Conservation (phyloP, 805 yeast genomes). For the Cyberlindnera bimundalis region DNA sequence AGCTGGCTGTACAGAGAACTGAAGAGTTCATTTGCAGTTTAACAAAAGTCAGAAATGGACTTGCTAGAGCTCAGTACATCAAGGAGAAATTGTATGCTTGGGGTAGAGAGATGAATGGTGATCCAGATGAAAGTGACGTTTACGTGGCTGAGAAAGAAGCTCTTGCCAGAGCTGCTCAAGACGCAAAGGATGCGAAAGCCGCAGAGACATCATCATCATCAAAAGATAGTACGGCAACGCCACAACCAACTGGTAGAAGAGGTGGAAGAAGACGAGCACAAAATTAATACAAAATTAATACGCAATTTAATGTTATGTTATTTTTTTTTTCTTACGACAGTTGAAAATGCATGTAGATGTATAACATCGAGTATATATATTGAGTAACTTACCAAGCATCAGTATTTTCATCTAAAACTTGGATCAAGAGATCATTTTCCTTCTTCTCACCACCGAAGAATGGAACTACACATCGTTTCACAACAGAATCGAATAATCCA, state of each 20-base stretch:
- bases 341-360: too few relatives aligned
- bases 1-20: slow-evolving; percentile 74
- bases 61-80: slow-evolving; percentile 74
- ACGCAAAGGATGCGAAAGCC: slow-evolving; percentile 18
- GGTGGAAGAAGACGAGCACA: slow-evolving; percentile 21
- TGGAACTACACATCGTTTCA: slow-evolving; percentile 47
- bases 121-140: slow-evolving; percentile 44
- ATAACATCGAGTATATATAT: too few relatives aligned
- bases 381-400: slow-evolving; percentile 32
- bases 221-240: slow-evolving; percentile 10
- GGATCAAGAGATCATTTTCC: slow-evolving; percentile 28
- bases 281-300: not conserved
- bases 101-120: slow-evolving; percentile 82
- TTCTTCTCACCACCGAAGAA: slow-evolving; percentile 30
- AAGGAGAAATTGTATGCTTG: slow-evolving; percentile 69
- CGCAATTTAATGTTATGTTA: not conserved
- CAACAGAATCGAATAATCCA: slow-evolving; percentile 60
- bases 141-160: slow-evolving; percentile 33
- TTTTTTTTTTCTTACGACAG: not conserved
- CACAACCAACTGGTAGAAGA: slow-evolving; percentile 20
- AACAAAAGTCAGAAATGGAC: slow-evolving; percentile 66
- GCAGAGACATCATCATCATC: slow-evolving; percentile 8
- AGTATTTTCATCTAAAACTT: slow-evolving; percentile 38
- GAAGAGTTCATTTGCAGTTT: slow-evolving; percentile 85
- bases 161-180: slow-evolving; percentile 20